phyloP scores from a whole-genome alignment of 148 eudicot genomes.

The Limonium bicolor region DNA sequence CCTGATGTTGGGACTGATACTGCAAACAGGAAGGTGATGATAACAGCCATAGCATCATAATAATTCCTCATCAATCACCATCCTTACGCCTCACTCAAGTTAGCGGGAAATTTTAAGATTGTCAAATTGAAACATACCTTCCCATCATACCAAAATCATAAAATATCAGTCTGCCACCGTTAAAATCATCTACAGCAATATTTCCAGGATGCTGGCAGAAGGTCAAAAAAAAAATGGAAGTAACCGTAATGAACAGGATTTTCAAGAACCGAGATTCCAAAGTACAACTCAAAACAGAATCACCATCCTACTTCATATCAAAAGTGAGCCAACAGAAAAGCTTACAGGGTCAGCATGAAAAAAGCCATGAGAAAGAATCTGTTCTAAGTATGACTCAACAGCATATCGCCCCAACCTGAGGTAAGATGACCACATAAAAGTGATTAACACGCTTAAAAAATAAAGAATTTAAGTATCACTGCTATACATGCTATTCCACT shows the following conservation, averaged over 20 bases:
- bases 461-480: background rate
- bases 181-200: constrained; percentile 94
- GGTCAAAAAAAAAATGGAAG: no score
- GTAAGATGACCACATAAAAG: background rate
- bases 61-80: background rate
- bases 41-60: constrained; percentile 1
- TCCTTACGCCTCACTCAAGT: background rate
- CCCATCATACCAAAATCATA: constrained; percentile 99
- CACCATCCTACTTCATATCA: no score
- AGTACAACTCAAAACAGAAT: no score
- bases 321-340: constrained; percentile 4
- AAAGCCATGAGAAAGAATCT: constrained; percentile 86
- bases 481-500: background rate
- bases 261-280: no score
- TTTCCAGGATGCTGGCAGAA: constrained; percentile 93
- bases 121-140: constrained; percentile 40
- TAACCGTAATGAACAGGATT: no score
- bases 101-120: constrained; percentile 5
- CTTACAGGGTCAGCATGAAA: constrained; percentile 99
- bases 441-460: background rate
- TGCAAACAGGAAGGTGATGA: constrained; percentile 22
- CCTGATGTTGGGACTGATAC: constrained; percentile 88
- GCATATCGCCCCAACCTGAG: constrained; percentile 91
- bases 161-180: constrained; percentile 97
- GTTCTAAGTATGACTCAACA: constrained; percentile 93